These are phyloP conservation scores for Mycena galopus DNA, from an alignment of 768 basidiomycete genomes.

Conservation along the genomic window DNA sequence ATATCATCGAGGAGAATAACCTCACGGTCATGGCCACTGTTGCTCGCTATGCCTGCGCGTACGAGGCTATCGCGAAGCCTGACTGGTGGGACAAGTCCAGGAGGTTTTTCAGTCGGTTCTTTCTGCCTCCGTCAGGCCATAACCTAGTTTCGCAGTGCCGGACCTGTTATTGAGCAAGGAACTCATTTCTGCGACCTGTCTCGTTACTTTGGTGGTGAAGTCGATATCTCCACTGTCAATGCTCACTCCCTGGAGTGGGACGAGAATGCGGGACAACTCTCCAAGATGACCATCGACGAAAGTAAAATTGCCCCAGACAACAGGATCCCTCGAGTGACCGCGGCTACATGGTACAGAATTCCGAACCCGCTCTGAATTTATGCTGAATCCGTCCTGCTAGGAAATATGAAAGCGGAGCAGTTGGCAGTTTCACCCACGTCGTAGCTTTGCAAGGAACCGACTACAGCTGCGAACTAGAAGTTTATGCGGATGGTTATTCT, in stretches of 20 bases:
- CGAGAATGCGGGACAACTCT: conserved; percentile 88
- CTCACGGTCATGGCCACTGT: conserved; percentile 96
- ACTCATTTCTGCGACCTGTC: conserved; percentile 98
- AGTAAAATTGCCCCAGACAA: conserved; percentile 86
- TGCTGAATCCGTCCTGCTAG: conserved; percentile 50
- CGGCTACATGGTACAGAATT: conserved; percentile 81
- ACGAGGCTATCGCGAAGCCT: conserved; percentile 81
- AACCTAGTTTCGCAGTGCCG: conserved; percentile 61
- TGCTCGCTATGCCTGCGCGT: conserved; percentile 93
- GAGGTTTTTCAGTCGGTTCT: conserved; percentile 58
- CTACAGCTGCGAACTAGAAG: conserved; percentile 95
- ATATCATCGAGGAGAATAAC: conserved; percentile 93
- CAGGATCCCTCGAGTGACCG: conserved; percentile 93
- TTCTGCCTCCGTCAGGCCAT: conserved; percentile 14
- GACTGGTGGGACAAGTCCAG: conserved; percentile 97
- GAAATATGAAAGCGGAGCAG: conserved; percentile 97
- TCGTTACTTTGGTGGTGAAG: conserved; percentile 96
- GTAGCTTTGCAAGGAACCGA: conserved; percentile 92
- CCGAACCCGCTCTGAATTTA: conserved; percentile 17
- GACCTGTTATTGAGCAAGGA: conserved; percentile 90
- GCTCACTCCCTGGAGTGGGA: conserved; percentile 95
- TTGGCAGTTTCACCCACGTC: conserved; percentile 92
- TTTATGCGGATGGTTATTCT: conserved; percentile 93
- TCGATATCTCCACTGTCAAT: conserved; percentile 82
- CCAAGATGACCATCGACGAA: conserved; percentile 88